Percentiles rank a stretch among this genome's conserved stretches.
Evolutionary conservation across 768 basidiomycete species (phyloP).

Genomic region (Tylopilus sp.): DNA sequence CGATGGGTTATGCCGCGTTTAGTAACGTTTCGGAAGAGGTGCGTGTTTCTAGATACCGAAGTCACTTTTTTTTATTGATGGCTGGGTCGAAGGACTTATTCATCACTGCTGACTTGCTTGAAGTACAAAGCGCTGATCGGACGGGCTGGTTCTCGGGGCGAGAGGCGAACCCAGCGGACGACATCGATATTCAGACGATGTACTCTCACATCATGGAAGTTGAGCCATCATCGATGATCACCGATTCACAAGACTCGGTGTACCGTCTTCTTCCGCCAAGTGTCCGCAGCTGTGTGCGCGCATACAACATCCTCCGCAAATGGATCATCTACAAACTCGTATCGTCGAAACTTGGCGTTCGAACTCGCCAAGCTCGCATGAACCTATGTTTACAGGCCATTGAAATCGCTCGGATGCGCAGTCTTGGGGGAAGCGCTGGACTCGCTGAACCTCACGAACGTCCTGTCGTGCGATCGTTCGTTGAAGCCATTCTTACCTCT

Average conservation of each 20-base stretch:
- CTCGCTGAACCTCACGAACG: constrained; percentile 45
- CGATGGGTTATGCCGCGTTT: constrained; percentile 71
- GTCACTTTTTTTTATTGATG: constrained; percentile 6
- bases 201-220: constrained; percentile 71
- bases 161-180: constrained; percentile 55
- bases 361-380: constrained; percentile 65
- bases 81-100: constrained; percentile 60
- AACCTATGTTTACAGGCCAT: constrained; percentile 68
- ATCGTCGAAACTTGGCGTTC: constrained; percentile 58
- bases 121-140: constrained; percentile 75
- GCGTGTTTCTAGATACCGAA: constrained; percentile 10
- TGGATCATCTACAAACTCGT: constrained; percentile 74
- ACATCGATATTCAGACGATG: constrained; percentile 76
- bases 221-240: constrained; percentile 67
- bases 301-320: constrained; percentile 72
- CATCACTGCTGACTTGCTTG: constrained; percentile 71
- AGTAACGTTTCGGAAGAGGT: constrained; percentile 80
- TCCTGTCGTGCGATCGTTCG: constrained; percentile 73
- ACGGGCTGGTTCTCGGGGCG: constrained; percentile 70
- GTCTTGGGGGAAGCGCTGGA: constrained; percentile 38
- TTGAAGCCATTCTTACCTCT: constrained; percentile 72
- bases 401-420: constrained; percentile 68
- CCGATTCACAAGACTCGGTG: constrained; percentile 66
- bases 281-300: constrained; percentile 72
- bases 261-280: constrained; percentile 75